phyloP scores from a whole-genome alignment of 495 filamentous ascomycete genomes.

The Penicillium pancosmium region DNA sequence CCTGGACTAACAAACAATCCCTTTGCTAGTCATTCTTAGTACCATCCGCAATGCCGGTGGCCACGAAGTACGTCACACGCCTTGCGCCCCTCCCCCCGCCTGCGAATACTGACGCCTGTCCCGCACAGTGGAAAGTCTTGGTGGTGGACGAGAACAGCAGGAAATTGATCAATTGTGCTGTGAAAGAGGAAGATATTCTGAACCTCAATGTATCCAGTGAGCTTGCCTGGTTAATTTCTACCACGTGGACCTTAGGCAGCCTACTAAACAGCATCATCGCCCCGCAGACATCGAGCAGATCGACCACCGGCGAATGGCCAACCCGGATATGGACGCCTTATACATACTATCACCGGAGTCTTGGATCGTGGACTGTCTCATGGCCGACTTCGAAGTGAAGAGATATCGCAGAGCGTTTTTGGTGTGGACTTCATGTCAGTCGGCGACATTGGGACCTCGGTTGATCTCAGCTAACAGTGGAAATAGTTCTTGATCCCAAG shows the following conservation, averaged over 20 bases:
- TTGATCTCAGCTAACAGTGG: constrained; percentile 20
- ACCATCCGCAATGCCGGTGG: constrained; percentile 60
- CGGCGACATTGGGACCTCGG: constrained; percentile 7
- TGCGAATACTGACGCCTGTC: constrained; percentile 29
- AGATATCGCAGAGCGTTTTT: constrained; percentile 75
- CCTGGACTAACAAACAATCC: constrained; percentile 10
- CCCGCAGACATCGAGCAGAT: constrained; percentile 84
- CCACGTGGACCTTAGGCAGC: constrained; percentile 8
- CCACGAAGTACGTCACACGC: constrained; percentile 56
- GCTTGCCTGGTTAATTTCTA: constrained; percentile 23
- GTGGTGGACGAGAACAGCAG: constrained; percentile 80
- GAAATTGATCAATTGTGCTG: constrained; percentile 81
- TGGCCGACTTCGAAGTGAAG: constrained; percentile 84
- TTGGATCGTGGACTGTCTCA: constrained; percentile 87
- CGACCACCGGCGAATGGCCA: constrained; percentile 76
- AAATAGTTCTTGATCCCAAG: constrained; percentile 56
- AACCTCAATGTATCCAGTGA: constrained; percentile 93
- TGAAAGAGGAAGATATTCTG: constrained; percentile 93
- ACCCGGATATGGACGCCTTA: constrained; percentile 88
- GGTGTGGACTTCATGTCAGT: constrained; percentile 82
- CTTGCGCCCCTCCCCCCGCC: constrained; percentile 19
- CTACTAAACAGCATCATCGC: constrained; percentile 33
- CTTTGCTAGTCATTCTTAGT: constrained; percentile 56
- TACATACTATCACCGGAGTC: constrained; percentile 85
- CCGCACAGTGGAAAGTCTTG: constrained; percentile 87